A percentile compares a stretch with the other conserved stretches of the same genome.
phyloP scores from a whole-genome alignment of 2,329 filamentous ascomycete genomes.

The Ploettnerulaceae sp. region DNA sequence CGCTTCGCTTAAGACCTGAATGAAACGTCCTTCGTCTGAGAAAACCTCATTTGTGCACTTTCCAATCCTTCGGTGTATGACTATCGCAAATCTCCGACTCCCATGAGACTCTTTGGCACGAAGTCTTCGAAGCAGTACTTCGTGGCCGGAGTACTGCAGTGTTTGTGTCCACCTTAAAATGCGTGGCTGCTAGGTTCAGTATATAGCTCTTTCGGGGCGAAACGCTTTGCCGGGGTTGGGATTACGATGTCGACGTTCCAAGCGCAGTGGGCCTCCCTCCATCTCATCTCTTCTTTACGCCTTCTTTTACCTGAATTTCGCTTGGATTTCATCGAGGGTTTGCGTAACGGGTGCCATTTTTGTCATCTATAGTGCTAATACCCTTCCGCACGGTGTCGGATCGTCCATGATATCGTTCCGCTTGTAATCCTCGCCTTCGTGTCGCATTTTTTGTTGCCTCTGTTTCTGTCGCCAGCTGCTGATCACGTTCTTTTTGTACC shows the following conservation, averaged over 20 bases:
- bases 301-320: conserved; percentile 10
- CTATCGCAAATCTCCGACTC: conserved; percentile 23
- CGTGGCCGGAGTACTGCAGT: conserved; percentile 9
- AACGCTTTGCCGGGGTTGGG: conserved; percentile 17
- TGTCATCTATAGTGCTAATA: conserved; percentile 25
- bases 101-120: conserved; percentile 27
- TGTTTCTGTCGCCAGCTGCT: conserved; percentile 29
- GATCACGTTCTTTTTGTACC: conserved; percentile 26
- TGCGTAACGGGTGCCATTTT: conserved; percentile 21
- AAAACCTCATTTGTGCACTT: conserved; percentile 12
- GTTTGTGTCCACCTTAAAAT: conserved; percentile 7
- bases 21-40: conserved; percentile 24
- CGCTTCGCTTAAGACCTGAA: conserved; percentile 16
- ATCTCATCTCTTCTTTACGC: conserved; percentile 24
- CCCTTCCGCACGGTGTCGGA: conserved; percentile 23
- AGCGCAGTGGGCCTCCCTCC: conserved; percentile 16
- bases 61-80: conserved; percentile 20
- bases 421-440: conserved; percentile 9
- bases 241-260: conserved; percentile 12
- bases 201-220: conserved; percentile 16
- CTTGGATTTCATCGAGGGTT: conserved; percentile 12
- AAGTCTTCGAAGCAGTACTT: conserved; percentile 12
- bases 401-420: conserved; percentile 24
- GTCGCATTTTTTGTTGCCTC: conserved; percentile 17
- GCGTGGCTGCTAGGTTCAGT: not conserved